Evolutionary conservation across 1,284 basidiomycete genomes (phyloP).

Genomic region (Pulchroboletus neoregius): DNA sequence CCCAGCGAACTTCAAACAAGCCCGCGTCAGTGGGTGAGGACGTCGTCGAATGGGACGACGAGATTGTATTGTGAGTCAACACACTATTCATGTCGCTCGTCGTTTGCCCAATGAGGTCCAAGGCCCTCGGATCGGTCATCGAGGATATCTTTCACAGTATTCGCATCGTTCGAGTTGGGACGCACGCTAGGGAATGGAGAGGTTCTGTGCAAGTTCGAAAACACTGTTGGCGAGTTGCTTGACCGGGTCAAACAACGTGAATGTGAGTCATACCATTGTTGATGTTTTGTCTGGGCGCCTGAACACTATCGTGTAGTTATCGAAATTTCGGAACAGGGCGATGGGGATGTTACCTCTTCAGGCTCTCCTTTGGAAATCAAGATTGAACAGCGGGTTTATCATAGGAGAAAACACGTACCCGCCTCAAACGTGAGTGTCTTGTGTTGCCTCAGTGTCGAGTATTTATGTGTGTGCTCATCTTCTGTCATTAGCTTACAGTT

Average conservation of each 20-base stretch:
- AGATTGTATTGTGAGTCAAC: constrained; percentile 2
- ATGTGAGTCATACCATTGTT: neutral
- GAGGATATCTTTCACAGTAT: neutral
- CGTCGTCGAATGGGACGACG: constrained; percentile 2
- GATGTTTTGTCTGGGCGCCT: neutral
- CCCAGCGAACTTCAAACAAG: neutral
- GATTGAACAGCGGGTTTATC: neutral
- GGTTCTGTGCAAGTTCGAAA: neutral
- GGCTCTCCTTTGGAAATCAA: neutral
- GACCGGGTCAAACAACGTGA: neutral
- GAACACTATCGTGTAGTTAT: neutral
- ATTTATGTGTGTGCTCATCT: neutral
- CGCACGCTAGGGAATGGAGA: neutral
- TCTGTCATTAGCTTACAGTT: neutral
- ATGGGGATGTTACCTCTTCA: neutral
- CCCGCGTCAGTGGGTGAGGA: neutral
- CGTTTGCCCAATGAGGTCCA: neutral
- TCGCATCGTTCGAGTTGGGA: constrained; percentile 3
- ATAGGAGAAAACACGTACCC: neutral
- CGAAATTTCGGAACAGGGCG: neutral
- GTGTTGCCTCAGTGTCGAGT: too few species aligned
- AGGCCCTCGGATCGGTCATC: constrained; percentile 2
- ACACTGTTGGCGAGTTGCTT: neutral
- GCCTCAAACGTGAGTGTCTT: neutral
- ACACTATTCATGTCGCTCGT: neutral